Conservation (phyloP, 768 basidiomycete species). For the Phylloporus scabripes region DNA sequence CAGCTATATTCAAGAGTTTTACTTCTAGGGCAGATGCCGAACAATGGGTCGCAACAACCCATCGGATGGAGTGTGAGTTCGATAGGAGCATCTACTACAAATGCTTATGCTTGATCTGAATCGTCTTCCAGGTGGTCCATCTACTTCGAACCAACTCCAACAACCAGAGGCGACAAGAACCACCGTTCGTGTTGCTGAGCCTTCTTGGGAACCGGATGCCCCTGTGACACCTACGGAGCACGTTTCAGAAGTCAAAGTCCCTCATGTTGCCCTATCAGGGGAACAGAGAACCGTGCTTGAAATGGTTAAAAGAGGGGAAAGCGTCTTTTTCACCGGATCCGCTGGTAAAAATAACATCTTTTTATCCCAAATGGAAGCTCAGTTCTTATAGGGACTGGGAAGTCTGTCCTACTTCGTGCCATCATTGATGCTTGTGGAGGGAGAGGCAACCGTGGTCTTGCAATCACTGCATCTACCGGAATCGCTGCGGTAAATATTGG, state of each 20-base stretch:
- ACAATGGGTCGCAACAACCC: slow-evolving; percentile 37
- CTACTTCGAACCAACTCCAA: not conserved
- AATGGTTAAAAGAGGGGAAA: slow-evolving; percentile 53
- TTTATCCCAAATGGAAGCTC: not conserved
- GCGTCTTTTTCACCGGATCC: slow-evolving; percentile 82
- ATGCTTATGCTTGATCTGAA: not conserved
- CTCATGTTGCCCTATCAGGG: slow-evolving; percentile 38
- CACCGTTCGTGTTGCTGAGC: not conserved
- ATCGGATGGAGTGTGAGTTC: slow-evolving; percentile 16
- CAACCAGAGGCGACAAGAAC: not conserved
- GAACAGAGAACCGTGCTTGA: slow-evolving; percentile 49
- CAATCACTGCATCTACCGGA: slow-evolving; percentile 74
- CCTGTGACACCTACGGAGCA: not conserved
- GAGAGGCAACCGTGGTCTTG: slow-evolving; percentile 38
- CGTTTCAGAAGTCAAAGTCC: not conserved
- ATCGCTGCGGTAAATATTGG: slow-evolving; percentile 82
- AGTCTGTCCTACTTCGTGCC: slow-evolving; percentile 73
- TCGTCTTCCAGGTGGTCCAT: slow-evolving; percentile 3
- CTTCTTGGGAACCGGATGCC: not conserved
- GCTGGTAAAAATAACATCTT: slow-evolving; percentile 42
- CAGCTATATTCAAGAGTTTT: slow-evolving; percentile 52
- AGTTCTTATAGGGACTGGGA: slow-evolving; percentile 58
- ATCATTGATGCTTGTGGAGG: slow-evolving; percentile 54
- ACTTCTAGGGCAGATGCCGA: slow-evolving; percentile 40
- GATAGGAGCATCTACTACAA: not conserved